Base-by-base conservation (phyloP, 148 eudicot species). In the Chenopodium formosanum region DNA sequence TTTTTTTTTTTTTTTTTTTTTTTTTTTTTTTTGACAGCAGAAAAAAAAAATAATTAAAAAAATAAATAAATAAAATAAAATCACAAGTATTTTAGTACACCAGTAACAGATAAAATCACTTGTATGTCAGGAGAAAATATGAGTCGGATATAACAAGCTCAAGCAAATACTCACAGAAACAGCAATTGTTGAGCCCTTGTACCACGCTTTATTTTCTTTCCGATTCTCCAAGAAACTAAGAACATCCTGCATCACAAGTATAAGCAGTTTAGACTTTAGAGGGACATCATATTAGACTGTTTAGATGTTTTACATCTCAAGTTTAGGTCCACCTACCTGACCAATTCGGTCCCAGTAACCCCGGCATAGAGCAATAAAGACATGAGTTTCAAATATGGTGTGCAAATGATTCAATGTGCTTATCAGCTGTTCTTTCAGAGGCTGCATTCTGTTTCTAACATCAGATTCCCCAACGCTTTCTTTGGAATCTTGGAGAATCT, bases 311-410 rank as follows among this genome's bases (percentile, higher is more conserved):
- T 77, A n/a, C 37, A 50, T 56, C 64, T 10, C 19, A n/a, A 58
- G 1, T 73, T 70, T 27, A 58, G 29, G 1, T 44, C 31, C 63
- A 84, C 86, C 83, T 62, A 91, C 97, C 90, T 91, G 92, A 66
- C 97, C 97, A 88, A 93, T 90, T 14, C 94, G 88, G 72, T 93
- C 97, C 97, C 97, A 93, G 78, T 89, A 93, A 16, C 93, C 93
- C 48, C 95, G 85, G 78, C 95, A 93, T 11, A 86, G 81, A 13
- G 92, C 90, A 71, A 93, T 85, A 72, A 90, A 93, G 40, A 93
- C 93, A 84, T 88, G 92, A 60, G 90, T 84, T 65, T 84, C 93
- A 69, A 91, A 86, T 65, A 88, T 83, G 6, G 88, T 80, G 76
- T 91, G 93, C 47, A 93, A 86, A 50, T 93, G 95, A 83, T 87